phyloP scores from a whole-genome alignment of 805 yeast genomes.

The Candida cerambycidarum region DNA sequence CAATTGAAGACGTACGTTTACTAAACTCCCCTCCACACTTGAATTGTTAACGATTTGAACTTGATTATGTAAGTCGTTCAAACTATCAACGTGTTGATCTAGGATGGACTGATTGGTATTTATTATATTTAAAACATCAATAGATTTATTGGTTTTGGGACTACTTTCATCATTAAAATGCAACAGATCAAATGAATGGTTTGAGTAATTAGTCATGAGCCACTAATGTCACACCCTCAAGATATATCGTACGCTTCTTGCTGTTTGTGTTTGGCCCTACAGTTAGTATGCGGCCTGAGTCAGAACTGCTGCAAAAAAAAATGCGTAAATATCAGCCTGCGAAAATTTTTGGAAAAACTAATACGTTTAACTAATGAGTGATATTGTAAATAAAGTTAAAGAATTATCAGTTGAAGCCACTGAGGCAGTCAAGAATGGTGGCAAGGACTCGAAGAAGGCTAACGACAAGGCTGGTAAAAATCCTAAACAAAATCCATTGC shows the following conservation, averaged over 20 bases:
- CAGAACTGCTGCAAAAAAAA: slow-evolving; percentile 3
- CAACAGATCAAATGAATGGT: not conserved
- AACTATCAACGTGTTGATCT: not conserved
- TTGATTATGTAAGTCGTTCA: not conserved
- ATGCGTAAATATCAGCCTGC: slow-evolving; percentile 5
- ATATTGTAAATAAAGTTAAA: slow-evolving; percentile 47
- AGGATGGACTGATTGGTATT: not conserved
- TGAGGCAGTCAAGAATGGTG: slow-evolving; percentile 5
- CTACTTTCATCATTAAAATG: slow-evolving; percentile 1
- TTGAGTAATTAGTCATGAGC: not conserved
- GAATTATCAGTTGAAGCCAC: slow-evolving; percentile 35
- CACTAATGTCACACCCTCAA: no score
- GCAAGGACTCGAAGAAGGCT: not conserved
- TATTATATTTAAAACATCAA: not conserved
- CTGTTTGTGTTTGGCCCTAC: no score
- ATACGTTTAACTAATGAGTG: slow-evolving; percentile 15
- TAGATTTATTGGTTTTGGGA: not conserved
- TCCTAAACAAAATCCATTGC: slow-evolving; percentile 33
- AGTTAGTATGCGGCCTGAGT: no score
- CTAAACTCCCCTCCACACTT: not conserved
- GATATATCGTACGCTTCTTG: no score
- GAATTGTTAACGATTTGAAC: not conserved
- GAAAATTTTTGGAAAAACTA: slow-evolving; percentile 5
- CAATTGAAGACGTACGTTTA: not conserved
- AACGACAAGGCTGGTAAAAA: not conserved